phyloP scores from a whole-genome alignment of 176 grass and related monocot species.

The Rhynchospora pubera region DNA sequence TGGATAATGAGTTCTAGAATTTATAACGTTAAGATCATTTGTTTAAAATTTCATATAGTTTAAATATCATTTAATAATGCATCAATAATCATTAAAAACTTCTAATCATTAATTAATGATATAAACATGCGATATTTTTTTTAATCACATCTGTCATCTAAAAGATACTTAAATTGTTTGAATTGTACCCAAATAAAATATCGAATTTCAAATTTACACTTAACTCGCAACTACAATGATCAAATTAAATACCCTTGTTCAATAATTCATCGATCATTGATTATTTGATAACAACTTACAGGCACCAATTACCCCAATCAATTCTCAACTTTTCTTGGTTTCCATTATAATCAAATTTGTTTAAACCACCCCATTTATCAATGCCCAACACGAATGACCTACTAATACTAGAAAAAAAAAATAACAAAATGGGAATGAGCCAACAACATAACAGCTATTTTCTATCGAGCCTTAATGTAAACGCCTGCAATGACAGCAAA shows the following conservation, averaged over 20 bases:
- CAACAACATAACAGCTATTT: slow-evolving; percentile 7
- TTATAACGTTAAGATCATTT: no score
- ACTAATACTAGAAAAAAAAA: background rate
- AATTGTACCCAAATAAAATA: background rate
- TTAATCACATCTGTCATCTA: background rate
- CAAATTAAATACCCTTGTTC: background rate
- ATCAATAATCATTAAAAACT: background rate
- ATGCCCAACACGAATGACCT: background rate
- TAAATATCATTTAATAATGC: background rate
- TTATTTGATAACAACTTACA: background rate
- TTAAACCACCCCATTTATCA: background rate
- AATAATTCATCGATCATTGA: background rate
- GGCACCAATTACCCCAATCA: background rate
- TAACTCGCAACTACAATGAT: background rate
- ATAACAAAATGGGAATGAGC: background rate
- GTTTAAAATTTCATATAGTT: no score
- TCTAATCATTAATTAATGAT: background rate
- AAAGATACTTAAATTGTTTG: background rate
- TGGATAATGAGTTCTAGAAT: no score
- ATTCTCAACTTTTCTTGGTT: background rate
- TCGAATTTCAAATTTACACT: background rate
- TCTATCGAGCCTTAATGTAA: slow-evolving; percentile 45
- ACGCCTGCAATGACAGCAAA: slow-evolving; percentile 66
- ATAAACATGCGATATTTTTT: background rate
- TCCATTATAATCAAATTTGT: no score